phyloP scores from a whole-genome alignment of 805 yeast genomes.

The Pichia exigua region DNA sequence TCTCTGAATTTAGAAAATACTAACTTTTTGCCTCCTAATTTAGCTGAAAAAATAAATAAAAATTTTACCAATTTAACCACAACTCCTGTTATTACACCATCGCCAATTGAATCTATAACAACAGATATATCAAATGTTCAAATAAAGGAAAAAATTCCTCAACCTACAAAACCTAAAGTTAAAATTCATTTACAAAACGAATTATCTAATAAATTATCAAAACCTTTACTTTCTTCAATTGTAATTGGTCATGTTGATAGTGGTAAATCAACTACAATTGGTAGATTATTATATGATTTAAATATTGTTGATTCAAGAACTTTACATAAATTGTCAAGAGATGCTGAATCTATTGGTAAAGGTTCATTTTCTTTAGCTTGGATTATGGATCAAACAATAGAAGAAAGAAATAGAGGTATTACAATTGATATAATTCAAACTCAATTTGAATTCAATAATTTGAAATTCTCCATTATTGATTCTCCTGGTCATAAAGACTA shows the following conservation, averaged over 20 bases:
- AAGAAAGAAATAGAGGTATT: constrained; percentile 70
- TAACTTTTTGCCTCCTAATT: constrained; percentile 12
- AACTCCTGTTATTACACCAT: no score
- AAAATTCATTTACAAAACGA: constrained; percentile 37
- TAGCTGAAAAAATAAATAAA: constrained; percentile 36
- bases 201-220: constrained; percentile 29
- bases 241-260: constrained; percentile 86
- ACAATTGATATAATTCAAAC: constrained; percentile 73
- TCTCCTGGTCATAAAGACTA: constrained; percentile 83
- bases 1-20: background rate
- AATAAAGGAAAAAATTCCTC: constrained; percentile 3
- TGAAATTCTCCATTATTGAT: constrained; percentile 64
- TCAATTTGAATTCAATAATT: constrained; percentile 46
- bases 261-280: constrained; percentile 76
- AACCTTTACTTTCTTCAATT: constrained; percentile 62
- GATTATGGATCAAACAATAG: constrained; percentile 75
- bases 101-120: constrained; percentile 59
- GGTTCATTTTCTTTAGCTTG: constrained; percentile 79
- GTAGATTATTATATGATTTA: constrained; percentile 58
- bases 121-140: constrained; percentile 15
- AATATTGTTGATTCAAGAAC: constrained; percentile 61
- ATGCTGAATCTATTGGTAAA: constrained; percentile 62
- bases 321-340: constrained; percentile 53
- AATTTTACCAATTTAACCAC: constrained; percentile 36
- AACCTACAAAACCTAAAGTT: constrained; percentile 35